Conservation (phyloP, 495 filamentous ascomycete species). For the Podospora bellae-mahoneyi region DNA sequence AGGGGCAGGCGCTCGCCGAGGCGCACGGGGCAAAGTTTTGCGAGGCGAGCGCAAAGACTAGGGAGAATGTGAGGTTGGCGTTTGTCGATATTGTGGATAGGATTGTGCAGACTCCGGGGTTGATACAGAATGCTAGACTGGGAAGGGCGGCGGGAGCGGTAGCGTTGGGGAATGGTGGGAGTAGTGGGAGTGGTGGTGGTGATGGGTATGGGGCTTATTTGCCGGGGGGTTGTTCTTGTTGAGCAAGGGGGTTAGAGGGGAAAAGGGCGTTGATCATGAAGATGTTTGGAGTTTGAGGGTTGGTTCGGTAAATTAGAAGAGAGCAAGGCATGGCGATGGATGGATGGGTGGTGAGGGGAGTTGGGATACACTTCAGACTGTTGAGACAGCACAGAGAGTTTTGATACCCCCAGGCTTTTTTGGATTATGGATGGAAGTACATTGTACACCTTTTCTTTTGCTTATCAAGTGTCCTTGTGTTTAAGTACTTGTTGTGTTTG, state of each 20-base stretch:
- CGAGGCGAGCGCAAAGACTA: conserved; percentile 55
- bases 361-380: background rate
- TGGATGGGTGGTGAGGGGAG: background rate
- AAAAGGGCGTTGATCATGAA: too few species aligned
- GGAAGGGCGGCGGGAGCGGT: conserved; percentile 23
- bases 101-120: conserved; percentile 46
- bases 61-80: conserved; percentile 50
- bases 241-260: background rate
- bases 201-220: conserved; percentile 23
- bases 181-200: background rate
- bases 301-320: background rate
- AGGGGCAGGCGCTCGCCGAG: conserved; percentile 51
- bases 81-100: conserved; percentile 55
- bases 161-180: conserved; percentile 7
- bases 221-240: conserved; percentile 9
- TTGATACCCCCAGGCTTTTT: conserved; percentile 3
- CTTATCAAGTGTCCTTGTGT: background rate
- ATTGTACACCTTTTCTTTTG: background rate
- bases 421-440: background rate
- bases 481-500: background rate
- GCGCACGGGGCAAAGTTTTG: conserved; percentile 50
- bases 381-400: background rate
- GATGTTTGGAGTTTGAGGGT: background rate
- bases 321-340: background rate
- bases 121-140: conserved; percentile 34